Percentiles rank a stretch among this genome's conserved stretches.
Evolutionary conservation across 306 rosid genomes (phyloP).

Genomic region (Abrus pulchellus): DNA sequence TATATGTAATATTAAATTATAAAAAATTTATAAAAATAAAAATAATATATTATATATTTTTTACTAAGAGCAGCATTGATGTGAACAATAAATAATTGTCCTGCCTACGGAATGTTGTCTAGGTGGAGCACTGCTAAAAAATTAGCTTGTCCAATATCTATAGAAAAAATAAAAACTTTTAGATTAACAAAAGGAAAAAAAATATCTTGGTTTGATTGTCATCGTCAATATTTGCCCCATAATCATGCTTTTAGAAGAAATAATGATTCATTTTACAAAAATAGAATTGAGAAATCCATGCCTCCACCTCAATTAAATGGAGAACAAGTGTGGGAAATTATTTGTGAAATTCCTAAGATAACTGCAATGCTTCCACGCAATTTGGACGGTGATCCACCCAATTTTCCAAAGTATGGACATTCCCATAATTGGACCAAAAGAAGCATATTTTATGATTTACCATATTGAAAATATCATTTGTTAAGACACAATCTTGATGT

Average conservation of each 20-base stretch:
- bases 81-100: too few relatives aligned
- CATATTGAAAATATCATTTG: neutral
- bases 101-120: too few relatives aligned
- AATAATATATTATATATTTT: too few relatives aligned
- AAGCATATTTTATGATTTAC: neutral
- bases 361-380: neutral
- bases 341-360: neutral
- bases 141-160: conserved; percentile 10
- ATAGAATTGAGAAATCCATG: neutral
- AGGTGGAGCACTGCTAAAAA: neutral
- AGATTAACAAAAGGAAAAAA: neutral
- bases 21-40: too few relatives aligned
- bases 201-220: neutral
- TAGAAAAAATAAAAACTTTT: neutral
- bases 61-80: too few relatives aligned
- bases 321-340: neutral
- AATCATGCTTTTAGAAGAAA: too few relatives aligned
- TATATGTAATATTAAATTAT: too few relatives aligned
- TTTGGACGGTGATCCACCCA: too few relatives aligned
- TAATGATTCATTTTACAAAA: too few relatives aligned
- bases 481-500: neutral
- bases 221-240: neutral
- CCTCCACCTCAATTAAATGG: neutral
- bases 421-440: neutral
- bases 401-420: neutral